Evolutionary conservation across 2,329 filamentous ascomycete genomes (phyloP), one percentile per base, ranked within the genome.

Genomic region (Sclerotiophoma versabilis): DNA sequence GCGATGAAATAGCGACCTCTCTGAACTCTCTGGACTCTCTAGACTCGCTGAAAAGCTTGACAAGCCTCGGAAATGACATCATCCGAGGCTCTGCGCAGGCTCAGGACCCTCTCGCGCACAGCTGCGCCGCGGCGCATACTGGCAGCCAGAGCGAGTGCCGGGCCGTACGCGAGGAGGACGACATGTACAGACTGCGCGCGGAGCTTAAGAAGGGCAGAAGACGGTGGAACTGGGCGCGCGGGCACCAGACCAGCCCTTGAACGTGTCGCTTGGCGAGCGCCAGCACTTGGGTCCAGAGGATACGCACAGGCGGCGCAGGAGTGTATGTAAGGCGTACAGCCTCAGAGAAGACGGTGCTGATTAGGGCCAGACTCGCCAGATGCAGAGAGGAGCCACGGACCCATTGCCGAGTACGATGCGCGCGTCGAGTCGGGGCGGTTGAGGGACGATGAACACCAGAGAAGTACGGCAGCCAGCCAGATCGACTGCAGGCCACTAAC

Each of bases 401-500:
- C 95, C 2, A 83, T 98, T 69, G 84, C 87, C 60, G 93, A 98
- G 75, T 99, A 99, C 75, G 89, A 97, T 73, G 81, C 83, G 55
- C 85, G 93, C 39, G 93, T 99, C 8, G 81, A 86, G 39, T 79
- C 81, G 36, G 91, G 92, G 10, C 80, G 85, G 42, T 75, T 99
- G 60, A 84, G 89, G 60, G 91, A 98, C 73, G 95, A 99, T 73
- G 87, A 92, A 61, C 91, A 97, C 76, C 95, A 99, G 76, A 82
- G 95, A 82, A 88, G 91, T 92, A 78, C 64, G 79, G 19, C n/a
- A 17, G n/a, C 14, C 33, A 17, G n/a, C 17, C 45, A 14, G 2
- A 25, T n/a, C 9, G 8, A 33, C 12, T 12, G 33, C 19, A 29
- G 17, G 3, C 12, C 51, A 63, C 49, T 57, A 48, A 46, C 23